Conservation (phyloP, 1,139 yeast genomes). For the Magnusiomyces magnusii region DNA sequence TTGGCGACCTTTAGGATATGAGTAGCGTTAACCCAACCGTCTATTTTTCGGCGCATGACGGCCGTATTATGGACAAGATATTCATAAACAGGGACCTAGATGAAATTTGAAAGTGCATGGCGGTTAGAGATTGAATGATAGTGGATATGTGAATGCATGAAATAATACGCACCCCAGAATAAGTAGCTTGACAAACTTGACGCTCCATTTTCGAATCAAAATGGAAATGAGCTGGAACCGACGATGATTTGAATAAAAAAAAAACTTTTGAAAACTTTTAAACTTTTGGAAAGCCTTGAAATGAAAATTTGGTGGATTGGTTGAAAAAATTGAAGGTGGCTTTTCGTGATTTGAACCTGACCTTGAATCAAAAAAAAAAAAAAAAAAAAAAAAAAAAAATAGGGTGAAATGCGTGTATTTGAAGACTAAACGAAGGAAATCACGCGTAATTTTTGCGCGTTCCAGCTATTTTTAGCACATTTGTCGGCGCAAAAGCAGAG, state of each 20-base stretch:
- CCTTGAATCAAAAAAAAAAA: neutral
- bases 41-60: conserved; percentile 72
- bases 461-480: too few species aligned
- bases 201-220: neutral
- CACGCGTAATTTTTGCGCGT: too few species aligned
- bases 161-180: conserved; percentile 7
- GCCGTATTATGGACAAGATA: conserved; percentile 74
- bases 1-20: conserved; percentile 85
- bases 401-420: too few species aligned
- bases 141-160: neutral
- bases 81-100: conserved; percentile 75
- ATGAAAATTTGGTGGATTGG: neutral
- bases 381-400: too few species aligned
- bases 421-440: too few species aligned
- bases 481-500: too few species aligned
- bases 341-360: neutral
- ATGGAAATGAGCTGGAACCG: too few species aligned
- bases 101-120: neutral
- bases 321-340: neutral
- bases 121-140: neutral
- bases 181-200: conserved; percentile 15
- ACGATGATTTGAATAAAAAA: neutral
- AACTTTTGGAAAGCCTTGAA: neutral
- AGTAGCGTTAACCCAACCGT: conserved; percentile 86
- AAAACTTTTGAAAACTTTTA: neutral